phyloP scores from a whole-genome alignment of 2,329 filamentous ascomycete species.

The Penicillium sp. region DNA sequence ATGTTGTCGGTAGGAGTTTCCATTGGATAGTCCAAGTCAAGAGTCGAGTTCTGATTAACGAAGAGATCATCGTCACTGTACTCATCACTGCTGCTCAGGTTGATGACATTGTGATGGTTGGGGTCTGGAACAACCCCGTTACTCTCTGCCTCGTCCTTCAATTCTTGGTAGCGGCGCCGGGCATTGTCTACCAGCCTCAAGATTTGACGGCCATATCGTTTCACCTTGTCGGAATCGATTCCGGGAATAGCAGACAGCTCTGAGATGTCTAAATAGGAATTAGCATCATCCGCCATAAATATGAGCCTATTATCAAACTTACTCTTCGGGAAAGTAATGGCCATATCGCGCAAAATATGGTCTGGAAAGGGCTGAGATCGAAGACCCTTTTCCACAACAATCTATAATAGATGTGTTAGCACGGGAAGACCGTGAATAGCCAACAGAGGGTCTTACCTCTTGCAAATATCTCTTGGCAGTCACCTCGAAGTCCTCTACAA shows the following conservation, averaged over 20 bases:
- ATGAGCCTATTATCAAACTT: conserved; percentile 13
- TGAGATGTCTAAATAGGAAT: conserved; percentile 35
- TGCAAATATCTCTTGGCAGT: conserved; percentile 50
- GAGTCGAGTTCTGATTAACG: conserved; percentile 29
- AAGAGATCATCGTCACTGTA: conserved; percentile 42
- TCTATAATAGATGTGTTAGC: conserved; percentile 31
- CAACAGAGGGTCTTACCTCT: conserved; percentile 34
- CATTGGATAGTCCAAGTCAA: conserved; percentile 29
- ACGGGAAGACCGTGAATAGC: background rate
- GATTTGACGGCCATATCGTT: conserved; percentile 49
- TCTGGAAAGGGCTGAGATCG: conserved; percentile 53
- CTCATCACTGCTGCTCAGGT: conserved; percentile 49
- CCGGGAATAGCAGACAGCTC: conserved; percentile 47
- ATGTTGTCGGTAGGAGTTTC: conserved; percentile 27
- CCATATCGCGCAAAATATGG: conserved; percentile 53
- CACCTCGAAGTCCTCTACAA: conserved; percentile 54
- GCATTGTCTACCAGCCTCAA: conserved; percentile 48
- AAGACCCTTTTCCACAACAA: conserved; percentile 49
- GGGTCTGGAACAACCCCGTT: conserved; percentile 54
- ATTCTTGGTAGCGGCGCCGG: conserved; percentile 46
- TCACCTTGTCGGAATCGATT: conserved; percentile 51
- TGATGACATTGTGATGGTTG: conserved; percentile 52
- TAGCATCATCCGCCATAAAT: background rate
- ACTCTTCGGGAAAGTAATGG: conserved; percentile 51
- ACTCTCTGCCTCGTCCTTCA: conserved; percentile 50